Base-by-base conservation (phyloP, 768 basidiomycete species). In the Lentinula guzmanii region DNA sequence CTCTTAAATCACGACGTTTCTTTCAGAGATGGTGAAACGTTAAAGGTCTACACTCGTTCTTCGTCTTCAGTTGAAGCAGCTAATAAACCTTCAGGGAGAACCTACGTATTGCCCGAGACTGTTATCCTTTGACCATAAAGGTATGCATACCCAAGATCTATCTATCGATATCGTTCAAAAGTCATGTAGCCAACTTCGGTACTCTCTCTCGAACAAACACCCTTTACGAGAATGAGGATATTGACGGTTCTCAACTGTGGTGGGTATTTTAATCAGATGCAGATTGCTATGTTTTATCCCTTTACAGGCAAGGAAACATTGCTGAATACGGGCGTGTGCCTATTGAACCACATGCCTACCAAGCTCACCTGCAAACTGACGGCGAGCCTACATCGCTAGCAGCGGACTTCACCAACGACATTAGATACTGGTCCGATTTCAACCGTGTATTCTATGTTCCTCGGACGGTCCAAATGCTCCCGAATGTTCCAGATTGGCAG, bases 371-470 rank as follows among this genome's bases (percentile, higher is more conserved):
- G 28, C 46, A 65, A 51, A 62, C 65, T 55, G 62, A 39, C 45
- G 60, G 54, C 21, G 58, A 50, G 10, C 57, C 66, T 52, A 61
- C 63, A 28, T 63, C 60, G 13, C 43, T 57, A 8, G 28, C 56
- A 33, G 51, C 67, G 45, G 21, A 48, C n/a, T 52, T 21, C 10
- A 53, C 60, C 66, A 64, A 74, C 8, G 68, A 76, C 34, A 69
- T 86, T 60, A 78, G 80, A 56, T 87, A 79, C 69, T 90, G 87
- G 87, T 87, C 88, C 13, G 87, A 90, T 71, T 87, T 83, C 68
- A 85, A 75, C 65, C 82, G 83, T 50, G 77, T 87, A 24, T 83
- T 81, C 69, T 87, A 86, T 67, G 75, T 83, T 63, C 87, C 88
- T 9, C 81, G 84, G 65, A 83, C 85, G 15, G 69, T 90, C 10